Evolutionary conservation across 176 grass and related monocot genomes (phyloP), one percentile per base, ranked within the genome.

Genomic region (Paspalum notatum): DNA sequence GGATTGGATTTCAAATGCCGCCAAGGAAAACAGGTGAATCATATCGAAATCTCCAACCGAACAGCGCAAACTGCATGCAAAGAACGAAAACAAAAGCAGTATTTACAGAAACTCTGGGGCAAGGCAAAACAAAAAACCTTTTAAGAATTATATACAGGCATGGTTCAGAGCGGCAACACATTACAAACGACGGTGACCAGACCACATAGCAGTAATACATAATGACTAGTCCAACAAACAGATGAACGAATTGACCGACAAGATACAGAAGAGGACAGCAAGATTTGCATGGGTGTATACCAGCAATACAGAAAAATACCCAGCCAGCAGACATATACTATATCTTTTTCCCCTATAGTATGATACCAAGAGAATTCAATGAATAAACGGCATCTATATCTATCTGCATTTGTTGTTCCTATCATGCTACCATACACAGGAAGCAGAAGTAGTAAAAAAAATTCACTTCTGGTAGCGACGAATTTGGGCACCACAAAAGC

Each of bases 361-460:
- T 68, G 6, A 10, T 77, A 60, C 50, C 0, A 45, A 72, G 48
- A 42, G 76, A 85, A 89, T 27, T 56, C 10, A 85, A 89, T 78
- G 49, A 73, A 86, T 51, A 82, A 82, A 82, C 26, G 66, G 58
- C 43, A 77, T 44, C 78, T 90, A 77, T 66, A 74, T 82, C 66
- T 90, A 78, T 39, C 37, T 74, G 58, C 51, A 86, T 78, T 57
- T 77, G 7, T 82, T 77, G 18, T 86, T 82, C n/a, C 67, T 90
- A 90, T 62, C 80, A 86, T 43, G 67, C 88, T 78, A 90, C 66
- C 72, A 74, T 76, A 73, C 59, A 74, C 84, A 69, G 25, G 63
- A 68, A 84, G 76, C 62, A 86, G 84, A 80, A 86, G 71, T 58
- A 81, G 46, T 62, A 48, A 78, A 59, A 59, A 82, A 86, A 48